Percentiles rank a stretch among this genome's conserved stretches.
These are phyloP conservation scores for Aphanomyces astaci DNA, from an alignment of 352 stramenopile species.

Conservation along the genomic window DNA sequence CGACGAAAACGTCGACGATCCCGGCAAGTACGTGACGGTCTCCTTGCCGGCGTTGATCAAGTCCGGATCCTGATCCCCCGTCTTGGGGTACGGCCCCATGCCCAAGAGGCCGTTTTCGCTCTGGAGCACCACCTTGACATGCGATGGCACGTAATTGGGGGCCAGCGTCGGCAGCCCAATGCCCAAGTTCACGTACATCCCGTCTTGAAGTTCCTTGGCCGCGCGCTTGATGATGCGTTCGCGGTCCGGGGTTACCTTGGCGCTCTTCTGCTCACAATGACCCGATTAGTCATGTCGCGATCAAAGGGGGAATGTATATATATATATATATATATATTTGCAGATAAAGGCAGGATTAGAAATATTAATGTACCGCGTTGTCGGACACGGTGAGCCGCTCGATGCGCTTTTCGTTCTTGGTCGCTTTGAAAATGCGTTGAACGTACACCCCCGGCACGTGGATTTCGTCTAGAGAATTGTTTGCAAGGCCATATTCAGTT, in stretches of 20 bases:
- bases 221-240: constrained; percentile 92
- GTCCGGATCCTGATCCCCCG: constrained; percentile 87
- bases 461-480: constrained; percentile 90
- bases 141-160: constrained; percentile 91
- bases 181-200: constrained; percentile 97
- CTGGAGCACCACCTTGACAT: constrained; percentile 92
- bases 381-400: constrained; percentile 87
- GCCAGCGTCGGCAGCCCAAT: constrained; percentile 94
- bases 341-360: too few species aligned
- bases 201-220: constrained; percentile 82
- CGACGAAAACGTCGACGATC: constrained; percentile 91
- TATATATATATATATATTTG: too few species aligned
- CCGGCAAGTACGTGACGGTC: constrained; percentile 89
- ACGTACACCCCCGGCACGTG: constrained; percentile 95
- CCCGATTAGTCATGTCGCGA: neutral
- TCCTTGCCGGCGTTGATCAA: constrained; percentile 98
- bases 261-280: constrained; percentile 8
- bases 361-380: constrained; percentile 37
- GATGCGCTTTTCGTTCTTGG: constrained; percentile 89
- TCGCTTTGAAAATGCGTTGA: constrained; percentile 89
- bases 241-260: constrained; percentile 65
- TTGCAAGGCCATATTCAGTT: too few species aligned
- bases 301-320: too few species aligned
- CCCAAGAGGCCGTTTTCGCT: constrained; percentile 95
- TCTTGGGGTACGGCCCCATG: constrained; percentile 87